These are phyloP conservation scores for Cladophialophora chaetospira DNA, from an alignment of 2,329 filamentous ascomycete species.

Conservation along the genomic window DNA sequence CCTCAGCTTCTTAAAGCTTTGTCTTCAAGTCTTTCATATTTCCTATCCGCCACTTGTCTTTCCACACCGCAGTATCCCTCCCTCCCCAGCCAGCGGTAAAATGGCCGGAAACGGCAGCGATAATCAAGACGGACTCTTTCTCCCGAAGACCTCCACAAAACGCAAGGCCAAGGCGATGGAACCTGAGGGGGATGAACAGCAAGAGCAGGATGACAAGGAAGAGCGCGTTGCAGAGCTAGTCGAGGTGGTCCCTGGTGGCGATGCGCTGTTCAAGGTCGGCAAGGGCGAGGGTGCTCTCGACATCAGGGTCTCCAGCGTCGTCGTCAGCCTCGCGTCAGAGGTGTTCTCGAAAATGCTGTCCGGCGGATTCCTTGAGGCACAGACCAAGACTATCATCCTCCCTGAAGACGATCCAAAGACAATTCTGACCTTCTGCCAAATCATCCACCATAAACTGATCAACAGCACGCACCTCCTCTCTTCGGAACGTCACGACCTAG, in stretches of 20 bases:
- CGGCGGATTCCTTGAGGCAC: neutral
- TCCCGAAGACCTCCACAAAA: too few species aligned
- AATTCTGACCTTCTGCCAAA: constrained; percentile 11
- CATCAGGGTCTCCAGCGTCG: constrained; percentile 6
- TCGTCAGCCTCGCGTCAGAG: constrained; percentile 2
- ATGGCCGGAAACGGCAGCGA: too few species aligned
- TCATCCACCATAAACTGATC: too few species aligned
- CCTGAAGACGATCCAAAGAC: neutral
- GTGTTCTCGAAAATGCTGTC: constrained; percentile 5
- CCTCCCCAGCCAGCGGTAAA: too few species aligned
- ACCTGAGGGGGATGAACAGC: neutral
- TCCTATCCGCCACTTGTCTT: too few species aligned
- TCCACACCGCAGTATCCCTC: too few species aligned
- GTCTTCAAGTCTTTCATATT: too few species aligned
- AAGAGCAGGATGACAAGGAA: too few species aligned
- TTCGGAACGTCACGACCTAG: neutral
- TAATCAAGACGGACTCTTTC: too few species aligned
- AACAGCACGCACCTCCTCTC: too few species aligned
- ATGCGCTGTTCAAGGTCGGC: constrained; percentile 2
- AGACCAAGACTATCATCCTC: neutral
- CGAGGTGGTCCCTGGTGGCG: neutral
- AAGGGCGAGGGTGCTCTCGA: neutral
- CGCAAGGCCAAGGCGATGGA: neutral
- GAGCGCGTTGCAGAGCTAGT: neutral
- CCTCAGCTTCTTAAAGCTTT: too few species aligned